Conservation (phyloP, 1,139 yeast species). For the Candida sojae region DNA sequence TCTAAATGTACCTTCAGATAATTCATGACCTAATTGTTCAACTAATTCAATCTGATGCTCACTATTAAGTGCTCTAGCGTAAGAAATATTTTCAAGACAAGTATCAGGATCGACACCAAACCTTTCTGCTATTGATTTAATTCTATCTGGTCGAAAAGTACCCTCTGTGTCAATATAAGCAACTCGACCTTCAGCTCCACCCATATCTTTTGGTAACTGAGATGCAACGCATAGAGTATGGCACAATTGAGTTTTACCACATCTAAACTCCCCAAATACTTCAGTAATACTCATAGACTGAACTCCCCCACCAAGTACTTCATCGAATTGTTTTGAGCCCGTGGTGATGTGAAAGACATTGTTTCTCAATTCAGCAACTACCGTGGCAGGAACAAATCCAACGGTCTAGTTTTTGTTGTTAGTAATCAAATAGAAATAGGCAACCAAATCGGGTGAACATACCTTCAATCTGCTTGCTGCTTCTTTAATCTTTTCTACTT, state of each 20-base stretch:
- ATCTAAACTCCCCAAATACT: slow-evolving; percentile 63
- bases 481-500: slow-evolving; percentile 64
- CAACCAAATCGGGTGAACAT: slow-evolving; percentile 8
- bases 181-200: slow-evolving; percentile 65
- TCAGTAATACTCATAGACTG: slow-evolving; percentile 64
- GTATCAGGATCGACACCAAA: slow-evolving; percentile 55
- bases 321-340: slow-evolving; percentile 55
- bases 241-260: slow-evolving; percentile 63
- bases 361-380: slow-evolving; percentile 51
- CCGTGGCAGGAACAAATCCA: slow-evolving; percentile 57
- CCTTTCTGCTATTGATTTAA: slow-evolving; percentile 53
- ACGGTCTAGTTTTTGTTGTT: slow-evolving; percentile 13
- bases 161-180: slow-evolving; percentile 66
- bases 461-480: slow-evolving; percentile 52
- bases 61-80: slow-evolving; percentile 60
- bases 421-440: neutral
- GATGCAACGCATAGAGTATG: slow-evolving; percentile 63
- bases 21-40: slow-evolving; percentile 51
- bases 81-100: slow-evolving; percentile 54
- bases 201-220: slow-evolving; percentile 53
- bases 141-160: slow-evolving; percentile 59
- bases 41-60: slow-evolving; percentile 63
- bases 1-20: slow-evolving; percentile 51
- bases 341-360: slow-evolving; percentile 51
- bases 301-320: slow-evolving; percentile 58